phyloP scores from a whole-genome alignment of 768 basidiomycete species.

The Gymnopilus dilepis region DNA sequence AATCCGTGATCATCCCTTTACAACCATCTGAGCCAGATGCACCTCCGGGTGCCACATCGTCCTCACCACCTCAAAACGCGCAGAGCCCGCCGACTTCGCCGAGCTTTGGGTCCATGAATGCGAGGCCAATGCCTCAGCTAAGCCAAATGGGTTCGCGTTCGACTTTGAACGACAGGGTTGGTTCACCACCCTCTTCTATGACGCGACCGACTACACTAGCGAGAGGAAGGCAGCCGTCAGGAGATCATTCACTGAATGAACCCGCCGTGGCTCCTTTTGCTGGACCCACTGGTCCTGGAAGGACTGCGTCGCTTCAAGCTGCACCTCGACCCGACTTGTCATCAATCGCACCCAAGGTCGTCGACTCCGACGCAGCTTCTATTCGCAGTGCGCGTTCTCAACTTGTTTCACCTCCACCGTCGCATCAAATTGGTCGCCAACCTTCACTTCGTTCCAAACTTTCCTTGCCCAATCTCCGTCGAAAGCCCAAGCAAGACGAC shows the following conservation, averaged over 20 bases:
- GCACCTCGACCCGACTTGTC: neutral
- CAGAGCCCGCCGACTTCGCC: slow-evolving; percentile 26
- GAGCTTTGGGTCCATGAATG: slow-evolving; percentile 20
- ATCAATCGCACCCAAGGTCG: neutral
- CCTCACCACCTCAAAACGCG: neutral
- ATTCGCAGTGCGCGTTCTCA: slow-evolving; percentile 41
- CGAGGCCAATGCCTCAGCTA: slow-evolving; percentile 24
- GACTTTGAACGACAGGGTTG: slow-evolving; percentile 27
- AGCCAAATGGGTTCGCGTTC: slow-evolving; percentile 34
- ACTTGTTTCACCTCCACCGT: slow-evolving; percentile 43
- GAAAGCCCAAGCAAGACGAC: slow-evolving; percentile 47
- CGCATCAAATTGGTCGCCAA: slow-evolving; percentile 36
- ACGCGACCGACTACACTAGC: too few species aligned
- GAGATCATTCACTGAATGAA: too few species aligned
- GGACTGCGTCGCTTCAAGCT: slow-evolving; percentile 8
- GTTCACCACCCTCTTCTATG: neutral
- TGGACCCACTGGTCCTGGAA: neutral
- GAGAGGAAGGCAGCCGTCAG: too few species aligned
- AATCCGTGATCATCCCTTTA: slow-evolving; percentile 15
- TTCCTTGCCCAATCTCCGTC: slow-evolving; percentile 68
- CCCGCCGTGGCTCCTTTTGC: too few species aligned
- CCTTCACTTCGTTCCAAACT: slow-evolving; percentile 63
- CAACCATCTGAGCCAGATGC: neutral
- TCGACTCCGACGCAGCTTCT: slow-evolving; percentile 26
- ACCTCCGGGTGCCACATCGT: neutral